These are phyloP conservation scores for Beauveria sp. DNA, from an alignment of 2,329 filamentous ascomycete species.

Conservation along the genomic window DNA sequence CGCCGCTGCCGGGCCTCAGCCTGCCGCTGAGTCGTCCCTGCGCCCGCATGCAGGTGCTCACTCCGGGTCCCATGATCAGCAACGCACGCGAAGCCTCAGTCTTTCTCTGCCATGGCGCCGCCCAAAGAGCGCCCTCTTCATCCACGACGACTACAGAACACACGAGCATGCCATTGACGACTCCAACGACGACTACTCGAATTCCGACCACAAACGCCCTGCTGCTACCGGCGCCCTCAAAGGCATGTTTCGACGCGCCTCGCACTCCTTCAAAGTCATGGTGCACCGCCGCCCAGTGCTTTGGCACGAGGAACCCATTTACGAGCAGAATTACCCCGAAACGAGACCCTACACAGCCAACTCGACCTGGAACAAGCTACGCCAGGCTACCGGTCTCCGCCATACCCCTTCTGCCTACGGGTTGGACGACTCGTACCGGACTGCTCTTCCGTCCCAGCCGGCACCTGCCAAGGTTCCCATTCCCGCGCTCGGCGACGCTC, in stretches of 20 bases:
- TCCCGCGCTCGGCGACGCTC: constrained; percentile 43
- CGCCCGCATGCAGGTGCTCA: constrained; percentile 3
- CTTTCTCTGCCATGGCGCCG: constrained; percentile 42
- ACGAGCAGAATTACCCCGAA: constrained; percentile 20
- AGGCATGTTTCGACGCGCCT: constrained; percentile 47
- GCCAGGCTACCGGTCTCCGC: constrained; percentile 43
- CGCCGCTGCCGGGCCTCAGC: neutral
- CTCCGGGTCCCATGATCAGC: constrained; percentile 25
- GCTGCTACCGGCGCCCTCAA: constrained; percentile 32
- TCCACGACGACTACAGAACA: constrained; percentile 22
- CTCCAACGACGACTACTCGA: constrained; percentile 6
- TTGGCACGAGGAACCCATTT: constrained; percentile 22
- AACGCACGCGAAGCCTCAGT: constrained; percentile 41
- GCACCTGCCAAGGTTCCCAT: constrained; percentile 29
- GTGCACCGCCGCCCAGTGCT: constrained; percentile 41
- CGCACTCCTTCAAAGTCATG: constrained; percentile 45
- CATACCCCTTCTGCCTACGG: constrained; percentile 39
- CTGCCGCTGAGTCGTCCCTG: neutral
- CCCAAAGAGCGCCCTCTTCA: constrained; percentile 35
- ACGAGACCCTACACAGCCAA: constrained; percentile 39
- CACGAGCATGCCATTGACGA: constrained; percentile 26
- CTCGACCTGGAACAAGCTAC: constrained; percentile 42
- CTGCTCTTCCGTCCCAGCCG: constrained; percentile 20
- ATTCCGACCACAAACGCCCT: constrained; percentile 18
- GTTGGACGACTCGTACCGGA: constrained; percentile 24